Evolutionary conservation across 306 rosid species (phyloP), one percentile per base, ranked within the genome.

Genomic region (Potentilla sterilis): DNA sequence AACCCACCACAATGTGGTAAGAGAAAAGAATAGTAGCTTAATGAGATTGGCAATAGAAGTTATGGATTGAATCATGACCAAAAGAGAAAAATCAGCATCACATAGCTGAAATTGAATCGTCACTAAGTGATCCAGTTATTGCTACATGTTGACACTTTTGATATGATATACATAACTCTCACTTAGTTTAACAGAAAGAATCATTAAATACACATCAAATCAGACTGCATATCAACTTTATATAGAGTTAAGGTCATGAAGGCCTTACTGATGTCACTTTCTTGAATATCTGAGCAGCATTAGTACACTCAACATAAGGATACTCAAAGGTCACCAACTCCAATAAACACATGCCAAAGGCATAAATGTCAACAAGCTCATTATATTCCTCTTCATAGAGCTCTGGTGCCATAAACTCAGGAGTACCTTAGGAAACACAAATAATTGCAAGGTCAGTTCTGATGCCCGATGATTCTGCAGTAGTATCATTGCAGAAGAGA

Each of bases 381-480:
- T 95, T 90, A 75, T 95, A 95, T 80, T 95, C 99, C 84, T 92
- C 97, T 83, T 95, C 97, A 32, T 95, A 95, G 43, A 95, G 93
- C 83, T 95, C 99, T 3, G 99, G 99, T 7, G 99, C 99, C 99
- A 95, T 95, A 82, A 95, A 95, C 88, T 95, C 99, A 0, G 99
- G 99, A 49, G 99, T 96, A 73, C 99, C 98, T 95, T 72, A 64
- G 61, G 57, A 73, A 76, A 76, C 47, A 65, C 67, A 28, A 80
- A 69, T 73, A 79, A 76, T 73, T 70, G 80, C 6, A n/a, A 22
- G 40, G 9, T 63, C 16, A 1, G 43, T 68, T 48, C 70, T 75
- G 41, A 78, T 40, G 64, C 73, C 74, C 44, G 80, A 68, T 34
- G 73, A 55, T 74, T 43, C 52, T 69, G 58, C 18, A 62, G 16